A percentile compares a stretch with the other conserved stretches of the same genome.
These are phyloP conservation scores for Verbena officinalis DNA, from an alignment of 257 asterid genomes.

Conservation along the genomic window DNA sequence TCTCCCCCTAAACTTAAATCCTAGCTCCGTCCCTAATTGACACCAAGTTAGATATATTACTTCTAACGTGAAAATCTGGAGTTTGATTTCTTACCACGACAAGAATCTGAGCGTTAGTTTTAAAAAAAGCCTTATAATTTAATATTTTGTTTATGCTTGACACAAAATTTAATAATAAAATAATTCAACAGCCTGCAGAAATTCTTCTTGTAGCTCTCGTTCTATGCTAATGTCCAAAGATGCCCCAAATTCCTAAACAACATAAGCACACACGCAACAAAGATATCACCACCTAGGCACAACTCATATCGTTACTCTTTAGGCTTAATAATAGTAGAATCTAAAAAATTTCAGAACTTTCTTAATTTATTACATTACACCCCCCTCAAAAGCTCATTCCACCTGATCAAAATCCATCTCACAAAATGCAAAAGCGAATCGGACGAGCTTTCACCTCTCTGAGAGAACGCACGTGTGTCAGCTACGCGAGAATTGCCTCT, in stretches of 20 bases:
- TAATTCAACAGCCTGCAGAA: conserved; percentile 14
- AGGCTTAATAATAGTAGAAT: neutral
- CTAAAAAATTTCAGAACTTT: neutral
- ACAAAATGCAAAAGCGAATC: conserved; percentile 43
- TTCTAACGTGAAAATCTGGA: too few relatives aligned
- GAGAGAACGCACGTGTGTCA: conserved; percentile 48
- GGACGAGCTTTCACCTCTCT: conserved; percentile 44
- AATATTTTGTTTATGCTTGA: too few relatives aligned
- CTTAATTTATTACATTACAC: neutral
- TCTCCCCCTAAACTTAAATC: too few relatives aligned
- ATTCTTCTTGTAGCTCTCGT: conserved; percentile 27
- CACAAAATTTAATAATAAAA: neutral
- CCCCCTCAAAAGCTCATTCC: neutral
- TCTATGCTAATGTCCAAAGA: conserved; percentile 20
- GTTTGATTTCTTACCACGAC: too few relatives aligned
- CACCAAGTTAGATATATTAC: too few relatives aligned
- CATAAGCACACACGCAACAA: conserved; percentile 17
- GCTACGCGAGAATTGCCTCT: conserved; percentile 64
- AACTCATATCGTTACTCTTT: conserved; percentile 27
- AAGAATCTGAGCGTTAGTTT: too few relatives aligned
- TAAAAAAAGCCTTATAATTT: too few relatives aligned
- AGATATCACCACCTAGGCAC: conserved; percentile 8
- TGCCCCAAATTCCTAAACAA: conserved; percentile 12
- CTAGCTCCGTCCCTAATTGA: too few relatives aligned
- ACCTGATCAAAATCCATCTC: neutral